Evolutionary conservation across 192 early-diverging fungal genomes (phyloP).

Genomic region (Spizellomyces sp.): DNA sequence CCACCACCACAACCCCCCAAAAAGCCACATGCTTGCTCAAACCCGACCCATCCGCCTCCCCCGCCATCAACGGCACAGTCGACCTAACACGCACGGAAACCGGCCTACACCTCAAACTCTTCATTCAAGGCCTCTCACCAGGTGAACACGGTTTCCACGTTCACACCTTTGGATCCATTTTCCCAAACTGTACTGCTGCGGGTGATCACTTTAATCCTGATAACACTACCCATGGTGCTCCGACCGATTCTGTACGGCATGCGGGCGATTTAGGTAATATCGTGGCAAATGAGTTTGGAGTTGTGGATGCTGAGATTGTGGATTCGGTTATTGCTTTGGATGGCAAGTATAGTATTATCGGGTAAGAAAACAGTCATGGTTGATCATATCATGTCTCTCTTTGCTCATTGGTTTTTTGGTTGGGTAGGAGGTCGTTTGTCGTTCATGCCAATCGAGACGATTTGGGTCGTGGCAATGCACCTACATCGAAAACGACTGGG

Average conservation of each 20-base stretch:
- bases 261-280: conserved; percentile 93
- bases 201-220: conserved; percentile 88
- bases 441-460: conserved; percentile 86
- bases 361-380: conserved; percentile 19
- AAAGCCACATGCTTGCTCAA: too few species aligned
- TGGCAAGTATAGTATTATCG: conserved; percentile 76
- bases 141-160: conserved; percentile 90
- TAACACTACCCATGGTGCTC: conserved; percentile 79
- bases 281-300: conserved; percentile 55
- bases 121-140: conserved; percentile 61
- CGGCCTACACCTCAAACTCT: conserved; percentile 39
- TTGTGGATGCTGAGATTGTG: conserved; percentile 47
- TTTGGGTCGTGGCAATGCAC: conserved; percentile 75
- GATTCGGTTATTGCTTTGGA: conserved; percentile 74
- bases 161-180: conserved; percentile 42
- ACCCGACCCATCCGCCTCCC: too few species aligned
- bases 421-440: conserved; percentile 49
- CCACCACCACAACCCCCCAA: too few species aligned
- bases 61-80: too few species aligned
- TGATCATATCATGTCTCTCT: neutral
- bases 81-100: too few species aligned
- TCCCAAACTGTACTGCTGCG: conserved; percentile 69
- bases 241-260: conserved; percentile 70
- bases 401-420: conserved; percentile 1
- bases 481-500: conserved; percentile 77